Percentiles rank a stretch among this genome's conserved stretches.
These are phyloP conservation scores for Podospora australis DNA, from an alignment of 495 filamentous ascomycete genomes.

Conservation along the genomic window DNA sequence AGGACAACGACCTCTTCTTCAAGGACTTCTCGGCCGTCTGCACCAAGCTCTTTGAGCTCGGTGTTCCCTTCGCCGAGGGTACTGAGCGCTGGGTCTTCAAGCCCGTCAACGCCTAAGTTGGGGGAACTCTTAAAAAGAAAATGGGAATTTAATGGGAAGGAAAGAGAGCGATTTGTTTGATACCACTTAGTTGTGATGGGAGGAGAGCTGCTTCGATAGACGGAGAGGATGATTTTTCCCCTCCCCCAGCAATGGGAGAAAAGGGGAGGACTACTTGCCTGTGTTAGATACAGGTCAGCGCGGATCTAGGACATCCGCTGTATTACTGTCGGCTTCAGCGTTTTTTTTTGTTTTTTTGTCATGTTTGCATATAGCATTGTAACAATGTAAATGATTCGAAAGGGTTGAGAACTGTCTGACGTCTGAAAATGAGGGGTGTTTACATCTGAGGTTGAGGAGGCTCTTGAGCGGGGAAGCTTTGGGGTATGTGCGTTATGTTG, in stretches of 20 bases:
- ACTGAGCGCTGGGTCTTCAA: slow-evolving; percentile 70
- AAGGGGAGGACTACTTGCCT: background rate
- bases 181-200: no score
- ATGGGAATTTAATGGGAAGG: background rate
- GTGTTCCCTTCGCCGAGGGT: slow-evolving; percentile 75
- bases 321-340: background rate
- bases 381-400: no score
- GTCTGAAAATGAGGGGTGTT: no score
- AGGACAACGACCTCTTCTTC: slow-evolving; percentile 89
- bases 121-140: background rate
- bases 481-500: no score
- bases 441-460: no score
- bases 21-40: slow-evolving; percentile 79
- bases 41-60: slow-evolving; percentile 83
- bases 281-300: background rate
- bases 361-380: no score
- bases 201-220: no score
- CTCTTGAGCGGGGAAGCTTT: no score
- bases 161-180: no score
- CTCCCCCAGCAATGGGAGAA: background rate
- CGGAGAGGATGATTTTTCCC: slow-evolving; percentile 1
- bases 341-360: no score
- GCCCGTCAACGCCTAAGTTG: slow-evolving; percentile 33
- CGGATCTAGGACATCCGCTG: background rate
- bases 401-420: no score